phyloP scores from a whole-genome alignment of 352 stramenopile species.

The Elongisporangium senticosum region DNA sequence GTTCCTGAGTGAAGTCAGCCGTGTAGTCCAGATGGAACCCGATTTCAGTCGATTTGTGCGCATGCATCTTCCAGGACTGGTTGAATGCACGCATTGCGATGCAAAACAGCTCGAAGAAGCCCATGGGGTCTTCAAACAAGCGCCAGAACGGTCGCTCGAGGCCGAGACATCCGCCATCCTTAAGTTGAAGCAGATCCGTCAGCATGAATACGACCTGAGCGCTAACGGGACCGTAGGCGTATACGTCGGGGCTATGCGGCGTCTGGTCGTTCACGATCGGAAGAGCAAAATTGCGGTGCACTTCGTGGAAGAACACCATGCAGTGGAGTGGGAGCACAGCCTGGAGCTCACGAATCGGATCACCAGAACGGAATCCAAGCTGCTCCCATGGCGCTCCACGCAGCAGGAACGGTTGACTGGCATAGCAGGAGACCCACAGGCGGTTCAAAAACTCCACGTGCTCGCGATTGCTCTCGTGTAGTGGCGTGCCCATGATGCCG shows the following conservation, averaged over 20 bases:
- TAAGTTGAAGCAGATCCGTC: constrained; percentile 66
- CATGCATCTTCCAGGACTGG: constrained; percentile 51
- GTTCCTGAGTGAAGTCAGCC: constrained; percentile 59
- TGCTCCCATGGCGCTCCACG: constrained; percentile 44
- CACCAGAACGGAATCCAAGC: constrained; percentile 59
- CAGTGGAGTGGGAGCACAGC: constrained; percentile 70
- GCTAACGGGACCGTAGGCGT: constrained; percentile 52
- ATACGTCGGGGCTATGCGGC: constrained; percentile 32
- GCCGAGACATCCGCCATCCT: constrained; percentile 65
- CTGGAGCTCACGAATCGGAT: constrained; percentile 67
- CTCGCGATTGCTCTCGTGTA: constrained; percentile 56
- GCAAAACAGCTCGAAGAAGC: constrained; percentile 78
- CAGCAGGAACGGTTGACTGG: constrained; percentile 48
- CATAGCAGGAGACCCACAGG: constrained; percentile 69
- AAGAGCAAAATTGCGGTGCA: constrained; percentile 53
- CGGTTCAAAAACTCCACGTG: constrained; percentile 63
- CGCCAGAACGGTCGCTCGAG: constrained; percentile 78
- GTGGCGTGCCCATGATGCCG: constrained; percentile 48
- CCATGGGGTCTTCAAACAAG: constrained; percentile 80
- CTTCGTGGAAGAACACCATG: constrained; percentile 78
- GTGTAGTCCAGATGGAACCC: constrained; percentile 67
- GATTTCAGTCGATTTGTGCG: constrained; percentile 41
- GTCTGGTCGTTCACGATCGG: constrained; percentile 65
- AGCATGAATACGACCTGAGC: constrained; percentile 54
- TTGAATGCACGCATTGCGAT: constrained; percentile 71